Evolutionary conservation across 2,329 filamentous ascomycete genomes (phyloP), one percentile per base, ranked within the genome.

Genomic region (Pleoardoris graminearum): DNA sequence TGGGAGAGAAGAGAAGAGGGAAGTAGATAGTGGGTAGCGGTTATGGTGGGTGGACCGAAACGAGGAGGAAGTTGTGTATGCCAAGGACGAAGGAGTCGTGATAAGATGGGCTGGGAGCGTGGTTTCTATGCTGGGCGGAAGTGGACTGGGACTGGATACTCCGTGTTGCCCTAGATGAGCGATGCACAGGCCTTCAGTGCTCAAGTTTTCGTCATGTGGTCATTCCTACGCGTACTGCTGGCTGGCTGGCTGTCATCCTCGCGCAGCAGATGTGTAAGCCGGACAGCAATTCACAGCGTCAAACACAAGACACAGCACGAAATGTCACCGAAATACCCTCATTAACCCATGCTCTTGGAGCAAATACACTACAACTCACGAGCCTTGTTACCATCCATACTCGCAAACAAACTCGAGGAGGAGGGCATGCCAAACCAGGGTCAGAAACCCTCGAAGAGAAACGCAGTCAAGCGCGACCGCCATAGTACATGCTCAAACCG

Each of bases 311-410:
- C n/a, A 32, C 30, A 12, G 10, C 30, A 32, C 10, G 12, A 12
- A 46, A n/a, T n/a, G n/a, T n/a, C n/a, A n/a, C n/a, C n/a, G n/a
- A n/a, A n/a, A n/a, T n/a, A n/a, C 48, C 49, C 53, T 21, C 50
- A 58, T 58, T 60, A 57, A 62, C 52, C n/a, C 21, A 55, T 59
- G 48, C 27, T 39, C 36, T 51, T 51, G 38, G 39, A 55, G 51
- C 47, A 38, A 55, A 51, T 66, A 63, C 54, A 54, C 39, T 63
- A 67, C 61, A 63, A 58, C 48, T 54, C 58, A 53, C 45, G 47
- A 53, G 52, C 43, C 46, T 53, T 51, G 45, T 53, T 48, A 46
- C 51, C 53, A 60, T 52, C 36, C 54, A 63, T 66, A 54, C 57
- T 59, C 33, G 53, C 50, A 35, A 59, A 62, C 46, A 56, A 60